A percentile compares a stretch with the other conserved stretches of the same genome.
phyloP scores from a whole-genome alignment of 176 grass and related monocot species.

The Aechmea fasciata region DNA sequence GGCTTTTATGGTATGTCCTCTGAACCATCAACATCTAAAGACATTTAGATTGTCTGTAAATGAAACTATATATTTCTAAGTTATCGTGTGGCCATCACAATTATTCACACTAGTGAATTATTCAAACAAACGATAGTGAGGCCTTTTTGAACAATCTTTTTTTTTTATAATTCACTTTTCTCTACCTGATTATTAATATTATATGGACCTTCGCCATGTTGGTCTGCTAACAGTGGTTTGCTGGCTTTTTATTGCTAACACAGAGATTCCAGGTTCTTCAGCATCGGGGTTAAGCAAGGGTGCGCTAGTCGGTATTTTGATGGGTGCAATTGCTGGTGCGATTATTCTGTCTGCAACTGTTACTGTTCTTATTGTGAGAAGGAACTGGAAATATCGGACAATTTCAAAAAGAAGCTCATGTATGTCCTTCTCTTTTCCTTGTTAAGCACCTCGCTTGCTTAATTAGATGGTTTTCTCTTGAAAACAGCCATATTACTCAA shows the following conservation, averaged over 20 bases:
- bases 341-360: constrained; percentile 35
- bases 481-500: too few relatives aligned
- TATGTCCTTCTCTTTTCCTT: constrained; percentile 30
- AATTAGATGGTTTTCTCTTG: too few relatives aligned
- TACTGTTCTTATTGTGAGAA: constrained; percentile 77
- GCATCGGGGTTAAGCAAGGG: constrained; percentile 51
- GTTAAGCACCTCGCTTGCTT: not conserved
- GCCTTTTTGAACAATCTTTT: too few relatives aligned
- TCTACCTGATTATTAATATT: not conserved
- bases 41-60: too few relatives aligned
- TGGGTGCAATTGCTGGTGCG: constrained; percentile 36
- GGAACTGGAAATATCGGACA: constrained; percentile 12
- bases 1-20: constrained; percentile 54
- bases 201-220: not conserved
- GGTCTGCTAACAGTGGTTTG: not conserved
- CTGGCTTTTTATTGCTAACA: constrained; percentile 7
- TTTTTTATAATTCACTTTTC: too few relatives aligned
- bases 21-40: not conserved
- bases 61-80: too few relatives aligned
- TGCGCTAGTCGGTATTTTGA: constrained; percentile 51
- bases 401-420: constrained; percentile 45
- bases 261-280: constrained; percentile 26
- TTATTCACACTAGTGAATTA: too few relatives aligned
- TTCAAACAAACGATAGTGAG: too few relatives aligned
- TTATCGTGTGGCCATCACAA: too few relatives aligned